Percentiles rank a stretch among this genome's conserved stretches.
These are phyloP conservation scores for Rhinocladiella similis DNA, from an alignment of 2,329 filamentous ascomycete genomes.

Conservation along the genomic window DNA sequence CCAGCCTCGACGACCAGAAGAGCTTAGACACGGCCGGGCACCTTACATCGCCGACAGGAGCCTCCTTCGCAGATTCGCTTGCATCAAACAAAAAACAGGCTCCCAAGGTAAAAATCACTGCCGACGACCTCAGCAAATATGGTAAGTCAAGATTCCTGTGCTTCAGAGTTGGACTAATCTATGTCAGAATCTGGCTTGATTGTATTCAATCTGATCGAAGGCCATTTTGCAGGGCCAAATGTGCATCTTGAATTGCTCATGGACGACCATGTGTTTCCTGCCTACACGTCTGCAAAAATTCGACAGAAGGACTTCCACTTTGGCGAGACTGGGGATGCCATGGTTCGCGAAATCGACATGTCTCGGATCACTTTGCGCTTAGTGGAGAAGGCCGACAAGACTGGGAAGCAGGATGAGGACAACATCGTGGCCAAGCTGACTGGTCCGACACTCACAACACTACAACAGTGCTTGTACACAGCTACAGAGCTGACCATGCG, in stretches of 20 bases:
- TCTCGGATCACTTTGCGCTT: constrained; percentile 88
- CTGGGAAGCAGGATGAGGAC: constrained; percentile 65
- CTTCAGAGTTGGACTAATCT: no score
- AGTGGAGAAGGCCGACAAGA: constrained; percentile 74
- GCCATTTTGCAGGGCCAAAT: constrained; percentile 73
- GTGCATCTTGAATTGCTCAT: constrained; percentile 84
- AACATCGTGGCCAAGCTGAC: constrained; percentile 79
- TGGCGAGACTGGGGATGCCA: constrained; percentile 90
- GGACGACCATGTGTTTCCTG: constrained; percentile 91
- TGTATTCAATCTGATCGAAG: constrained; percentile 92
- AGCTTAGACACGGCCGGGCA: constrained; percentile 19
- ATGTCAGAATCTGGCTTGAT: constrained; percentile 78
- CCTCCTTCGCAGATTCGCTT: constrained; percentile 16
- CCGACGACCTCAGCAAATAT: constrained; percentile 79
- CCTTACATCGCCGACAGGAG: constrained; percentile 9
- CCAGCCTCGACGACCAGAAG: constrained; percentile 20
- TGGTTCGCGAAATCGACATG: constrained; percentile 96
- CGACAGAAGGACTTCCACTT: constrained; percentile 69
- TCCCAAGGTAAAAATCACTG: constrained; percentile 75
- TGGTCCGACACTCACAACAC: constrained; percentile 80
- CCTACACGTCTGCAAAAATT: constrained; percentile 78
- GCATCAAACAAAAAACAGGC: constrained; percentile 57
- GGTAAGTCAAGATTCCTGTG: constrained; percentile 46
- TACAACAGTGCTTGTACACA: constrained; percentile 90
- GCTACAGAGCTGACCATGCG: constrained; percentile 79